Evolutionary conservation across 257 asterid species (phyloP).

Genomic region (Henckelia pumila): DNA sequence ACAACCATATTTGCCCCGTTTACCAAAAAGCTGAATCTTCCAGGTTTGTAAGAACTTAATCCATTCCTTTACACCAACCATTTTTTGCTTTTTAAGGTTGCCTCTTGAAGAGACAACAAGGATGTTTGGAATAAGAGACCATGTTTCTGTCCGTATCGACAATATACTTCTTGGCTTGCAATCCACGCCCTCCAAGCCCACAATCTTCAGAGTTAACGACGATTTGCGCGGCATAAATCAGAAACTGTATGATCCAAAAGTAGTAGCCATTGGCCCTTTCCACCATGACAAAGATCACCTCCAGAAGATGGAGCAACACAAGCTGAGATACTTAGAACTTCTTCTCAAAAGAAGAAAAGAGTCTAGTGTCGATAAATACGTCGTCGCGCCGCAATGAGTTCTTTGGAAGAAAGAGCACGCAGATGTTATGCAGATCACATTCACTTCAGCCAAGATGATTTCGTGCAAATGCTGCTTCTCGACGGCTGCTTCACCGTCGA

Average conservation of each 20-base stretch:
- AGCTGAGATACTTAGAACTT: constrained; percentile 32
- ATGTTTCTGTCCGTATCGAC: no score
- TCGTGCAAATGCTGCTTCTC: constrained; percentile 38
- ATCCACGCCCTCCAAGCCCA: no score
- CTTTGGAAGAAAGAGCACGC: constrained; percentile 26
- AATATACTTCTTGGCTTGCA: no score
- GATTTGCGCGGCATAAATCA: constrained; percentile 24
- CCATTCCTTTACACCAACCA: no score
- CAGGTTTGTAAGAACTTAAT: no score
- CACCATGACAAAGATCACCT: constrained; percentile 32
- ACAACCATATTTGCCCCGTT: no score
- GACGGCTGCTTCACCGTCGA: constrained; percentile 42
- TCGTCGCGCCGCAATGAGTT: constrained; percentile 35
- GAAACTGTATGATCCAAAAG: constrained; percentile 35
- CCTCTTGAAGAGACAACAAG: no score
- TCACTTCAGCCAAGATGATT: constrained; percentile 15
- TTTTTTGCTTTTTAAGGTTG: no score
- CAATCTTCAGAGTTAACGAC: constrained; percentile 14
- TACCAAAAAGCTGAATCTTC: no score
- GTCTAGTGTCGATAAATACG: constrained; percentile 19
- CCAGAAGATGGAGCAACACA: constrained; percentile 35
- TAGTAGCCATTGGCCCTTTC: constrained; percentile 43
- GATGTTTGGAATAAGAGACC: no score
- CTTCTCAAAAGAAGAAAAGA: constrained; percentile 26
- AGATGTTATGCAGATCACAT: constrained; percentile 30